Conservation (phyloP, 306 rosid species). For the Cercis canadensis region DNA sequence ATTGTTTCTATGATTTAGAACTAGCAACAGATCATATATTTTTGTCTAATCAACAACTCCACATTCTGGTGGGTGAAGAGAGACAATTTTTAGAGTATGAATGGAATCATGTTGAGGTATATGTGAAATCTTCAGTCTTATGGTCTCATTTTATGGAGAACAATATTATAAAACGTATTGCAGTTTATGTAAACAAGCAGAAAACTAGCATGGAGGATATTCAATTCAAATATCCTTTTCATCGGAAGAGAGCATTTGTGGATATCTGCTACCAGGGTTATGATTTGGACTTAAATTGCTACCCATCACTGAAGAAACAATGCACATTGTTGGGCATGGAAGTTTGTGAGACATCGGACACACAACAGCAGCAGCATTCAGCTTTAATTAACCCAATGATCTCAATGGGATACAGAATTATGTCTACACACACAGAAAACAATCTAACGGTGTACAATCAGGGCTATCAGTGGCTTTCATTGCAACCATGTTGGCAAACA, state of each 20-base stretch:
- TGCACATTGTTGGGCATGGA: no score
- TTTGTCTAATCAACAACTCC: neutral
- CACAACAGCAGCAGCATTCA: no score
- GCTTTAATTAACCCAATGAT: no score
- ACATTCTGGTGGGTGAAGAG: constrained; percentile 14
- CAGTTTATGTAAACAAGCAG: constrained; percentile 21
- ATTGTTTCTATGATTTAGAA: neutral
- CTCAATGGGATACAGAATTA: no score
- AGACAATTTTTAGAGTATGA: constrained; percentile 1
- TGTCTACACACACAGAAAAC: no score
- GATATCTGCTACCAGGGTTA: neutral
- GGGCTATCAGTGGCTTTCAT: no score
- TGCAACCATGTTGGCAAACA: no score
- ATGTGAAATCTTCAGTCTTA: no score
- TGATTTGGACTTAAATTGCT: neutral
- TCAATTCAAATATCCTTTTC: constrained; percentile 17
- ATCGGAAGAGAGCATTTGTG: neutral
- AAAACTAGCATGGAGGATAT: constrained; percentile 19
- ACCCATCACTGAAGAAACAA: constrained; percentile 1
- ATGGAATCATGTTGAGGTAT: constrained; percentile 37
- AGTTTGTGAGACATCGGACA: no score
- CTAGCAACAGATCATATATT: constrained; percentile 13
- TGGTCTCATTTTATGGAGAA: constrained; percentile 19
- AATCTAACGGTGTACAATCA: no score
- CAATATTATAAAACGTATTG: constrained; percentile 26